Percentiles rank a stretch among this genome's conserved stretches.
phyloP scores from a whole-genome alignment of 2,329 filamentous ascomycete genomes.

The Ustulina deusta region DNA sequence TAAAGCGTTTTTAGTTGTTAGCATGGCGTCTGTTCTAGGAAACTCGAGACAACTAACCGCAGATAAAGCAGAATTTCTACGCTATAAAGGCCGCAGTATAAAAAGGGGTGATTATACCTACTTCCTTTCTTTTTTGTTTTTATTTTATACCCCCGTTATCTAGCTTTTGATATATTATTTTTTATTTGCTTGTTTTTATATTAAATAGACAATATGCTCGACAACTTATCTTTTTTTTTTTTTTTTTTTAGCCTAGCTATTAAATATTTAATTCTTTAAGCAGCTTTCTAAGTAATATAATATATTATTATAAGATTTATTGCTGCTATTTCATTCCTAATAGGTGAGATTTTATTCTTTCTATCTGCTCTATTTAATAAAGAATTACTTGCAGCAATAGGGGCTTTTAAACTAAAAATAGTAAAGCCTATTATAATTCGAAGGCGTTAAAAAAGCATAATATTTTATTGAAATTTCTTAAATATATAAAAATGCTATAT shows the following conservation, averaged over 20 bases:
- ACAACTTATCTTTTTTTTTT: neutral
- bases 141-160: neutral
- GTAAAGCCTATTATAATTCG: neutral
- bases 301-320: conserved; percentile 4
- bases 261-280: neutral
- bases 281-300: neutral
- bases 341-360: neutral
- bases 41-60: neutral
- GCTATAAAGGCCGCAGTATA: neutral
- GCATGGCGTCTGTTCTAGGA: conserved; percentile 3
- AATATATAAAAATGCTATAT: neutral
- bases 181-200: neutral
- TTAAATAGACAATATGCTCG: neutral
- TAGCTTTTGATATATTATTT: neutral
- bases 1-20: neutral
- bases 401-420: neutral
- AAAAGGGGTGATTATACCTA: neutral
- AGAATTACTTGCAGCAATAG: neutral
- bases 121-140: neutral
- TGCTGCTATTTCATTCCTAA: neutral
- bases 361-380: neutral
- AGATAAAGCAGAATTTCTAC: neutral
- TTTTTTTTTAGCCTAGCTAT: neutral
- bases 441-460: neutral
- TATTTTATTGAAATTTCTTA: neutral